phyloP scores from a whole-genome alignment of 1,139 yeast species.

The Taphrina confusa region DNA sequence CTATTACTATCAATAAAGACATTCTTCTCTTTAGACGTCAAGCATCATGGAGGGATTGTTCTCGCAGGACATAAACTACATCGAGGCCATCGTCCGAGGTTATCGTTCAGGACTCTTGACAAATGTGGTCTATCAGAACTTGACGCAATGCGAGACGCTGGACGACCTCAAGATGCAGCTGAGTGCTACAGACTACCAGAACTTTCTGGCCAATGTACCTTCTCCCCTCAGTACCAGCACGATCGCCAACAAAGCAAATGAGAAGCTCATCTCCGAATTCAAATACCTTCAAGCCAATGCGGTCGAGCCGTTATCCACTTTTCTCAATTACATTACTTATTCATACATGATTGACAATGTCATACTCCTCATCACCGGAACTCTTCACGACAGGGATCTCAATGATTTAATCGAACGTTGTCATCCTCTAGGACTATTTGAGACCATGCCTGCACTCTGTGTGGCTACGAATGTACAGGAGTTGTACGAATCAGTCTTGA shows the following conservation, averaged over 20 bases:
- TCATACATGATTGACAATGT: slow-evolving; percentile 99
- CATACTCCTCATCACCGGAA: slow-evolving; percentile 92
- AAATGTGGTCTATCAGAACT: slow-evolving; percentile 76
- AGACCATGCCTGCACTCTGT: slow-evolving; percentile 89
- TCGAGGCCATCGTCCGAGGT: slow-evolving; percentile 94
- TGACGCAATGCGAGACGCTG: slow-evolving; percentile 92
- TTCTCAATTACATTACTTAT: slow-evolving; percentile 87
- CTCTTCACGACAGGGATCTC: slow-evolving; percentile 90
- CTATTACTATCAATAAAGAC: not conserved
- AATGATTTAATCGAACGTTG: slow-evolving; percentile 83
- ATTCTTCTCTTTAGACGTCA: not conserved
- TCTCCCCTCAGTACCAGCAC: slow-evolving; percentile 79
- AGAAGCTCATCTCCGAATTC: slow-evolving; percentile 78
- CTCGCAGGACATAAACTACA: slow-evolving; percentile 60
- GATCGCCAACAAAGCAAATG: slow-evolving; percentile 75
- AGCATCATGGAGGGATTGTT: slow-evolving; percentile 25
- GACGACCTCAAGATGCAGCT: slow-evolving; percentile 93
- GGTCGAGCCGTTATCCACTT: slow-evolving; percentile 72
- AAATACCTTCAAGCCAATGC: slow-evolving; percentile 83
- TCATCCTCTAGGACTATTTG: slow-evolving; percentile 98
- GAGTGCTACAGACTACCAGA: slow-evolving; percentile 94
- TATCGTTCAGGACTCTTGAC: slow-evolving; percentile 81
- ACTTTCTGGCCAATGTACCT: slow-evolving; percentile 78
- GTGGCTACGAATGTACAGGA: slow-evolving; percentile 94
- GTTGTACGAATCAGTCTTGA: slow-evolving; percentile 86